A percentile compares a stretch with the other conserved stretches of the same genome.
Conservation (phyloP, 1,284 basidiomycete genomes). For the Cryptococcus sp. region DNA sequence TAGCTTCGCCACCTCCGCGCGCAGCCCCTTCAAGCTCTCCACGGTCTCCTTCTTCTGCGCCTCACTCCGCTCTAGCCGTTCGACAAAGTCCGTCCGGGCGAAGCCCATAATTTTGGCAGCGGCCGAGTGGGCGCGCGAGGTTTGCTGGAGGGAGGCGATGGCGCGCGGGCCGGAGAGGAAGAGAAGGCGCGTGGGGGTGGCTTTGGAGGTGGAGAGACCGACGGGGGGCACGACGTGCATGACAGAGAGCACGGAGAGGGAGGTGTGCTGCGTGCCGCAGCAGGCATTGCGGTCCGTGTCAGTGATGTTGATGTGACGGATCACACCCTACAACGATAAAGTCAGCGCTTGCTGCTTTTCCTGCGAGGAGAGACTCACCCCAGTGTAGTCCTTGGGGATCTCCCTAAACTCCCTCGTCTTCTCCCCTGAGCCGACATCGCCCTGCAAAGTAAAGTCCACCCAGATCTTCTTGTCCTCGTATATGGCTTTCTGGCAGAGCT, state of each 20-base stretch:
- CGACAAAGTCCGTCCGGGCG: conserved; percentile 60
- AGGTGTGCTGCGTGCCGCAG: conserved; percentile 70
- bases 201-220: conserved; percentile 51
- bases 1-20: conserved; percentile 62
- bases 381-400: conserved; percentile 52
- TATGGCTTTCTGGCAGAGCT: conserved; percentile 63
- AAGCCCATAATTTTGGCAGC: conserved; percentile 59
- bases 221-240: conserved; percentile 49
- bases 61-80: conserved; percentile 53
- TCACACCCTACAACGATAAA: conserved; percentile 57
- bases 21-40: conserved; percentile 63
- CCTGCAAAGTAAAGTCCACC: conserved; percentile 41
- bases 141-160: conserved; percentile 58
- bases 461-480: conserved; percentile 28
- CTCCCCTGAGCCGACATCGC: conserved; percentile 31
- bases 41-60: conserved; percentile 62
- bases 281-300: conserved; percentile 75
- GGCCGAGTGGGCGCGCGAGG: conserved; percentile 58
- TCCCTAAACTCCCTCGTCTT: conserved; percentile 62
- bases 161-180: conserved; percentile 77
- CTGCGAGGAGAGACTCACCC: conserved; percentile 29
- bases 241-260: conserved; percentile 36
- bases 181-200: conserved; percentile 65
- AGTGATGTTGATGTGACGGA: conserved; percentile 75
- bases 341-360: not conserved